Evolutionary conservation across 2,329 filamentous ascomycete species (phyloP), one percentile per base, ranked within the genome.

Genomic region (Alternaria hordeiaustralica): DNA sequence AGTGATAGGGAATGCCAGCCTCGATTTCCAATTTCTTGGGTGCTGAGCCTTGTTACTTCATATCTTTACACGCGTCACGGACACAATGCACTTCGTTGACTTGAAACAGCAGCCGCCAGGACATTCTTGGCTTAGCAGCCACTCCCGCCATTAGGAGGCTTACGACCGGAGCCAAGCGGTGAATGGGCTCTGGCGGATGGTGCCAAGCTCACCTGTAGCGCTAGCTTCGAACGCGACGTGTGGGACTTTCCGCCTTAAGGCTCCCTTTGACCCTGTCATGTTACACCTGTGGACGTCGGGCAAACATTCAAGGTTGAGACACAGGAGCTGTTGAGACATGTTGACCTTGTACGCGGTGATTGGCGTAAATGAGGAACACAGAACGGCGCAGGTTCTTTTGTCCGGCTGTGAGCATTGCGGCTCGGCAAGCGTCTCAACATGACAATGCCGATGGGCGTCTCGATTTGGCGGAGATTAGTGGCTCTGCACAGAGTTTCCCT

Each of bases 21-120:
- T 59, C 36, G 41, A 54, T 30, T 58, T 53, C 47, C 57, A 59
- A 45, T 26, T 54, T 59, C 28, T 45, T 33, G 18, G 47, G 57
- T 21, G 47, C 47, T 26, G 41, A 36, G 47, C 47, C 47, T 28
- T 44, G n/a, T 50, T 53, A 59, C 57, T 59, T 59, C 12, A 54
- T 54, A 54, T 59, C 57, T 46, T 54, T 59, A 43, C 33, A 47
- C 36, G 50, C 57, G 36, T 59, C 57, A 54, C 46, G 45, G 46
- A 25, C 20, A 43, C 30, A 12, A 50, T 58, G 55, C 45, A 23
- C 41, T 33, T 45, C 47, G 20, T 33, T 45, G 49, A 59, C 57
- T 46, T 59, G 57, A 54, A 59, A 59, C 57, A 33, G 57, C 41
- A 59, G 47, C 57, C 57, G 57, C 57, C 57, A 59, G 57, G 41